phyloP scores from a whole-genome alignment of 371 early-diverging fungal species.

The Haplosporangium sp. region DNA sequence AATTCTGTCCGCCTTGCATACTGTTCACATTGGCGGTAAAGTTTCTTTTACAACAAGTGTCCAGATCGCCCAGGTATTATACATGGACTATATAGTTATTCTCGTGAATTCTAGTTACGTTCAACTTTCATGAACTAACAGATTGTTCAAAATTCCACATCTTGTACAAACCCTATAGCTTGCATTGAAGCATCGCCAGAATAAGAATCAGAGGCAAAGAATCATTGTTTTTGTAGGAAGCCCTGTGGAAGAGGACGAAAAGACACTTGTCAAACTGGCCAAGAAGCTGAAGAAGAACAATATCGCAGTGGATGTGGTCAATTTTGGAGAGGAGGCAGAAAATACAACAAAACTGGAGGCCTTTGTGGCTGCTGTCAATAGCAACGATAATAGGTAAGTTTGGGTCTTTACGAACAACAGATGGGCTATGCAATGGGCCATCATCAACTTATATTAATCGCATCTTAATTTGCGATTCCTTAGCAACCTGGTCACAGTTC shows the following conservation, averaged over 20 bases:
- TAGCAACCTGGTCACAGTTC: constrained; percentile 93
- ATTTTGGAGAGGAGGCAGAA: constrained; percentile 95
- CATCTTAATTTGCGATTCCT: neutral
- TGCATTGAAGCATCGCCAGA: constrained; percentile 96
- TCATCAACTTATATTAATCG: neutral
- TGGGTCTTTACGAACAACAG: neutral
- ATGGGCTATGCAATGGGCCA: neutral
- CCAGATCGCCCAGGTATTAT: constrained; percentile 94
- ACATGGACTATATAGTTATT: neutral
- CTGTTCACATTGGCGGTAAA: constrained; percentile 79
- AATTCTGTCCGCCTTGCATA: constrained; percentile 88
- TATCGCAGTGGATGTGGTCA: constrained; percentile 94
- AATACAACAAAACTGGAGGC: constrained; percentile 94
- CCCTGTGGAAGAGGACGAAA: constrained; percentile 86
- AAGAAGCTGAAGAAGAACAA: constrained; percentile 98
- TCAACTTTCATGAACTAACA: neutral
- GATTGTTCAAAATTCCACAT: neutral
- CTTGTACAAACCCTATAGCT: constrained; percentile 65
- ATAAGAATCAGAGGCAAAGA: constrained; percentile 94
- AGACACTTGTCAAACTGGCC: constrained; percentile 88
- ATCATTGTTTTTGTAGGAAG: constrained; percentile 96
- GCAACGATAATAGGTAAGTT: constrained; percentile 86
- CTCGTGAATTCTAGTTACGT: neutral
- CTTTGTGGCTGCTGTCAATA: constrained; percentile 91
- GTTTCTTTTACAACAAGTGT: constrained; percentile 87